phyloP scores from a whole-genome alignment of 257 asterid species.

The Coffea canephora region DNA sequence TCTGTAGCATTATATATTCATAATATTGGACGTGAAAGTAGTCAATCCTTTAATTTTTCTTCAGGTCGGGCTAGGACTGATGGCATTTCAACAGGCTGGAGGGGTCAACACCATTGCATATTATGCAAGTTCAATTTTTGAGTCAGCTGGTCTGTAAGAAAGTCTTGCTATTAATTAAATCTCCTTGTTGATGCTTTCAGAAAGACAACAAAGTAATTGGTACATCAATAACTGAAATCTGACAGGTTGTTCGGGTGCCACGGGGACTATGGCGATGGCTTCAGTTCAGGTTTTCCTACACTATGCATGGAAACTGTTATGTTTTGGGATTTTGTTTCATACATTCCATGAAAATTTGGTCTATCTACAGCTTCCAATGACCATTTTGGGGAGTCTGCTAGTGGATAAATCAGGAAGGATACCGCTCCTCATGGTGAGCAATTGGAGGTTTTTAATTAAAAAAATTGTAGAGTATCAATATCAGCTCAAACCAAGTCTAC shows the following conservation, averaged over 20 bases:
- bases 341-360: background rate
- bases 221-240: slow-evolving; percentile 11
- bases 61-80: slow-evolving; percentile 87
- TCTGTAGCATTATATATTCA: background rate
- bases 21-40: background rate
- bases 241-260: slow-evolving; percentile 64
- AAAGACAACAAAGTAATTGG: background rate
- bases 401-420: slow-evolving; percentile 87
- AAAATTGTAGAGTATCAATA: background rate
- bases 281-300: slow-evolving; percentile 51
- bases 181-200: background rate
- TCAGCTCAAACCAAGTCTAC: slow-evolving; percentile 11
- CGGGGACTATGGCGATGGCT: slow-evolving; percentile 82
- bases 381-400: slow-evolving; percentile 61
- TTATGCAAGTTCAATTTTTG: slow-evolving; percentile 84
- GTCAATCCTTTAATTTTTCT: slow-evolving; percentile 8
- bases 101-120: slow-evolving; percentile 83
- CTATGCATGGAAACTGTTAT: background rate
- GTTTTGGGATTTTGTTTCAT: background rate
- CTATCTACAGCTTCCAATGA: slow-evolving; percentile 69
- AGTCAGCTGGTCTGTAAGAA: slow-evolving; percentile 60
- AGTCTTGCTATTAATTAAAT: background rate
- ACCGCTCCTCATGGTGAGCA: slow-evolving; percentile 63
- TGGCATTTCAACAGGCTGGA: slow-evolving; percentile 88
- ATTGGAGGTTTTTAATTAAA: too few species aligned